Base-by-base conservation (phyloP, 1,139 yeast species). In the Candida mesenterica region DNA sequence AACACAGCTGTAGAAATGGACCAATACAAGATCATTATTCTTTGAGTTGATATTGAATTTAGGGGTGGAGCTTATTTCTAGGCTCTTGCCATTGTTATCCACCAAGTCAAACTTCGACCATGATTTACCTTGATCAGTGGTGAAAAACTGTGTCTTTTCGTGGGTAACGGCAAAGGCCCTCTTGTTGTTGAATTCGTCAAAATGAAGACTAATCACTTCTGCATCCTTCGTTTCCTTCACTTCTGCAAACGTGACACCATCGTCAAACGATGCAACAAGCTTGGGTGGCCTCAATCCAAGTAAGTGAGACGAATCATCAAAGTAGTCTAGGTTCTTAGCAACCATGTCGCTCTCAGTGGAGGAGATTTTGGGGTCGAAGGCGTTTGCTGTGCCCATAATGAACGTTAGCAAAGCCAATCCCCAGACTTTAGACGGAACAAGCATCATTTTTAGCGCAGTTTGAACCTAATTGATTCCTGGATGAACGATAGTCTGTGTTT, bases 231-330 rank as follows among this genome's bases (percentile, higher is more conserved):
- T 33, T 3, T 53, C 66, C 24, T 57, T 49, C 2, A 73, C 56
- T 10, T 48, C 45, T 1, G 56, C 45, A 82, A 86, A 85, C 0
- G 65, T 51, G 14, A 53, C 64, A 5, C 94, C 94, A 45, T 80
- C 78, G 50, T 84, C 74, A 12, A 53, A 60, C 0, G 90, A 80
- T 7, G 72, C 47, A 26, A 44, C 59, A 2, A 79, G 54, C 4
- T 44, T 38, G 0, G 41, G 34, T 0, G 57, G 52, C 9, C 42
- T 45, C 30, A 69, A 53, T 9, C 66, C 61, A 27, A 83, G 45
- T 5, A 81, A 50, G 13, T 63, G 63, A 3, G 75, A 49, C 0
- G 84, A 74, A 49, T 79, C 85, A 44, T 79, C 83, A 45, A 80
- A 75, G 47, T 77, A 79, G 4, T 61, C 34, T 2, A 62, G 40